phyloP scores from a whole-genome alignment of 768 basidiomycete species.

The Dioszegia crocea region DNA sequence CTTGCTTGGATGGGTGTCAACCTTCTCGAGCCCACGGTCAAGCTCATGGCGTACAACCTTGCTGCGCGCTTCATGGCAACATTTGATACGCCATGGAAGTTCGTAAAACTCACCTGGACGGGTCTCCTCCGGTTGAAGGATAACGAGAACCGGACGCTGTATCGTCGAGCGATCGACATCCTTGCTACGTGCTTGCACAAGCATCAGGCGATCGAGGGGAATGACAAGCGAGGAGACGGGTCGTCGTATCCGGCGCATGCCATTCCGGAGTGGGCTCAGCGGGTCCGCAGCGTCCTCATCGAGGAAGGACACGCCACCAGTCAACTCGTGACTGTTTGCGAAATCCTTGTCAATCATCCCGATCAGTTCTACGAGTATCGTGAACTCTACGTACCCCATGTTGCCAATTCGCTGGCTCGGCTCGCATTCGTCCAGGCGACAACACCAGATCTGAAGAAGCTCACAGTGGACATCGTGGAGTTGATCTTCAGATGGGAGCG shows the following conservation, averaged over 20 bases:
- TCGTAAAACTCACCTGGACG: conserved; percentile 84
- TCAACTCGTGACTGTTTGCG: conserved; percentile 75
- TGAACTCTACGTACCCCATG: conserved; percentile 85
- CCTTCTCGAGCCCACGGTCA: conserved; percentile 80
- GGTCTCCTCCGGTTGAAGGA: conserved; percentile 78
- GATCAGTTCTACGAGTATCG: conserved; percentile 89
- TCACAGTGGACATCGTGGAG: conserved; percentile 86
- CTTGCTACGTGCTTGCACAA: conserved; percentile 69
- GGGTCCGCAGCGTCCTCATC: conserved; percentile 73
- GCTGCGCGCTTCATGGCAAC: conserved; percentile 86
- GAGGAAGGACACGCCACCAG: conserved; percentile 73
- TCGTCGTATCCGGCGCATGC: conserved; percentile 41
- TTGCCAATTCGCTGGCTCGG: conserved; percentile 82
- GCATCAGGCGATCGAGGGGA: conserved; percentile 39
- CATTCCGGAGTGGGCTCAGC: conserved; percentile 74
- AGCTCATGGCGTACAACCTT: conserved; percentile 84
- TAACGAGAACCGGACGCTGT: conserved; percentile 69
- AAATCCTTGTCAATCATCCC: conserved; percentile 84
- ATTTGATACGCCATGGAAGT: conserved; percentile 83
- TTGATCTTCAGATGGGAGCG: conserved; percentile 89
- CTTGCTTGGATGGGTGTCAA: conserved; percentile 85
- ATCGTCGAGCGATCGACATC: conserved; percentile 80
- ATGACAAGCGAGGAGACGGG: conserved; percentile 36
- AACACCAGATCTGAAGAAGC: conserved; percentile 70
- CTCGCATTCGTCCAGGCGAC: conserved; percentile 70